Evolutionary conservation across 1,139 yeast genomes (phyloP), one percentile per base, ranked within the genome.

Genomic region (Tardiomyces blankii): DNA sequence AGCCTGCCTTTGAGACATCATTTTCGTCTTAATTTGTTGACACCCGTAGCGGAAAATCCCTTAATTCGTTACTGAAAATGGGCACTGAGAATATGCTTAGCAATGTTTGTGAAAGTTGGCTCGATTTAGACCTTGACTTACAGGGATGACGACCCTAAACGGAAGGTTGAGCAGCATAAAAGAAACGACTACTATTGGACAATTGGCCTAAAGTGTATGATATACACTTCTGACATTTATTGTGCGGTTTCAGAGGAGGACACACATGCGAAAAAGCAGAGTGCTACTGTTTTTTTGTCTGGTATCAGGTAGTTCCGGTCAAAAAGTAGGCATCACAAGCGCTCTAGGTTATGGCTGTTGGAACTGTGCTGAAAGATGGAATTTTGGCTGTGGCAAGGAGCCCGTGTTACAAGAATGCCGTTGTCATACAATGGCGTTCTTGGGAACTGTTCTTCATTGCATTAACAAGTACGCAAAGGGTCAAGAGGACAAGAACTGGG

Each of bases 271-370:
- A 4, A 14, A 11, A 30, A 30, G 16, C n/a, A 12, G 16, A 11
- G 16, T 30, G n/a, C 35, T 30, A 14, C 9, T 9, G 35, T 3
- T 9, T 30, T 9, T 30, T 5, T 5, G 16, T 4, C 35, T 30
- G 9, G 5, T 30, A 5, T 13, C 12, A 25, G 8, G 18, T 3
- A 39, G 5, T 19, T 16, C 39, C 40, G 46, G 42, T 32, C 55
- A 52, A 32, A 50, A 53, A 30, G 53, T 52, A 25, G 59, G 59
- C 2, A 46, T 55, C 21, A 50, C 53, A 32, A 54, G 58, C 32
- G 49, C 48, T 1, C 41, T 56, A 14, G 59, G 59, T 2, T 44
- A 48, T 38, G 56, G 55, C 5, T 56, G 59, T 44, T 56, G 57
- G 56, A 55, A 51, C 42, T 53, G 57, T 35, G 59, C 59, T n/a